These are phyloP conservation scores for Fraxinus pennsylvanica DNA, from an alignment of 257 asterid species.

Conservation along the genomic window DNA sequence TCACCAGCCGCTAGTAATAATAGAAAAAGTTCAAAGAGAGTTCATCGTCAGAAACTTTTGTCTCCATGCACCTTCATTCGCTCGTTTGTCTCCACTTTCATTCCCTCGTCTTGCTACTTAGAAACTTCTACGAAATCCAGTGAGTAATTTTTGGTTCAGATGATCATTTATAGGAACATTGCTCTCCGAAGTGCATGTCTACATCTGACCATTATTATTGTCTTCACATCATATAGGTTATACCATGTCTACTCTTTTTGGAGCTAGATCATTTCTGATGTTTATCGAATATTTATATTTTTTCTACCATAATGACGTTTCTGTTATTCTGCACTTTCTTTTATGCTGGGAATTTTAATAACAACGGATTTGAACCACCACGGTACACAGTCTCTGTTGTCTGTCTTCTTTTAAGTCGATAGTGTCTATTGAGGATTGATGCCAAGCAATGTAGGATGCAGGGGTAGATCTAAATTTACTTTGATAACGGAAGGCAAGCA, in stretches of 20 bases:
- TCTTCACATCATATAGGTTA: not conserved
- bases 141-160: not conserved
- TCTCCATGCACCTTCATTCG: not conserved
- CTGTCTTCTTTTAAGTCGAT: not conserved
- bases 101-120: constrained; percentile 16
- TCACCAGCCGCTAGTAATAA: not conserved
- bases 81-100: not conserved
- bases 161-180: not conserved
- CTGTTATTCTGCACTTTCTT: not conserved
- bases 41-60: not conserved
- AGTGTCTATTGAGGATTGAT: not conserved
- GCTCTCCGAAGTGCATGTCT: not conserved
- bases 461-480: too few species aligned
- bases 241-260: not conserved
- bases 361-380: not conserved
- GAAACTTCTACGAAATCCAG: not conserved
- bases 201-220: constrained; percentile 3
- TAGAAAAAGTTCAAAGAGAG: not conserved
- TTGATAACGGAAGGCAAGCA: too few species aligned
- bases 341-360: not conserved
- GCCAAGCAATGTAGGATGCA: not conserved
- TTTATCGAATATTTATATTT: not conserved
- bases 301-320: not conserved
- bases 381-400: not conserved
- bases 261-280: not conserved